phyloP scores from a whole-genome alignment of 2,329 filamentous ascomycete genomes.

The Fusarium piperis region DNA sequence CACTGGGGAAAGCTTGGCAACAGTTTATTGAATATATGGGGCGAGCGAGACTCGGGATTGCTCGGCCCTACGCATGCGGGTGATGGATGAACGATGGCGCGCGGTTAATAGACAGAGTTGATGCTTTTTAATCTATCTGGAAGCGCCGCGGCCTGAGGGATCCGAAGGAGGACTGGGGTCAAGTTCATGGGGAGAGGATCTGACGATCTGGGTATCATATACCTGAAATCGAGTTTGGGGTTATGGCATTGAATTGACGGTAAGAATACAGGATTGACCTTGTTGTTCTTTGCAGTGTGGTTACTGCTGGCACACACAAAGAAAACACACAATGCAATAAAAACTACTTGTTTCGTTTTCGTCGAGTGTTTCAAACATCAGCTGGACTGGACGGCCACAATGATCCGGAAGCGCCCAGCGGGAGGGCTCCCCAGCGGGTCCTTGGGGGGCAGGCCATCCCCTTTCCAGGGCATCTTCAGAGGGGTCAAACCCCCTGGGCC shows the following conservation, averaged over 20 bases:
- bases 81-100: neutral
- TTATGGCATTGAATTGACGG: neutral
- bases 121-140: constrained; percentile 21
- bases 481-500: neutral
- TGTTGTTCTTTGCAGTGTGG: neutral
- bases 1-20: neutral
- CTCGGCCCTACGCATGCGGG: neutral
- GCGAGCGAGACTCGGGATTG: neutral
- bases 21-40: neutral
- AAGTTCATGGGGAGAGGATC: neutral
- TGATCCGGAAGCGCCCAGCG: constrained; percentile 12
- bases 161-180: neutral
- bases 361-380: constrained; percentile 14
- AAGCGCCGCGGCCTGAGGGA: constrained; percentile 8
- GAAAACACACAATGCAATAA: neutral
- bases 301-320: neutral
- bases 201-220: neutral
- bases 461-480: neutral
- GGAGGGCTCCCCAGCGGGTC: neutral
- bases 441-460: neutral
- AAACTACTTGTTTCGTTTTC: constrained; percentile 11
- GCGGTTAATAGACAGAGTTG: neutral
- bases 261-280: neutral
- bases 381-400: neutral
- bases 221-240: neutral